phyloP scores from a whole-genome alignment of 2,329 filamentous ascomycete species.

The Cercospora beticola region DNA sequence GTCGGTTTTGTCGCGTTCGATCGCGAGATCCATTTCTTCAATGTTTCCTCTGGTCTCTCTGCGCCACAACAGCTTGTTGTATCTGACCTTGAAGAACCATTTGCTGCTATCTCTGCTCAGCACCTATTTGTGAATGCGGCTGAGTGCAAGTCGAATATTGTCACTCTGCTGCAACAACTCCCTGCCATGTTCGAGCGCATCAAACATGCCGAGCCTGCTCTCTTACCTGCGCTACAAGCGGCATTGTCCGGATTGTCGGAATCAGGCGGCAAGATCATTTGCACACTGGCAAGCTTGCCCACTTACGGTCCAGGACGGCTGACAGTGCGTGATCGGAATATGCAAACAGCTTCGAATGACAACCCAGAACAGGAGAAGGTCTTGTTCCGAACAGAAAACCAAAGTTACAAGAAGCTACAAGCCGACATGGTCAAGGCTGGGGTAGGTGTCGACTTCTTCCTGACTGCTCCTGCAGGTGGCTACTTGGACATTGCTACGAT shows the following conservation, averaged over 20 bases:
- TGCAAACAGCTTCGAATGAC: slow-evolving; percentile 78
- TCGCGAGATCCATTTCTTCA: slow-evolving; percentile 97
- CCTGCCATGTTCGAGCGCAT: slow-evolving; percentile 83
- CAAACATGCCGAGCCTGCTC: slow-evolving; percentile 86
- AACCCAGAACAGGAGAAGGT: slow-evolving; percentile 85
- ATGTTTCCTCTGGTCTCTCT: slow-evolving; percentile 75
- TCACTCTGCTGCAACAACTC: slow-evolving; percentile 77
- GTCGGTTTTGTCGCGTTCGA: slow-evolving; percentile 96
- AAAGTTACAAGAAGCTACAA: slow-evolving; percentile 80
- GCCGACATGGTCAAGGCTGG: slow-evolving; percentile 85
- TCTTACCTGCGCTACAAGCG: slow-evolving; percentile 80
- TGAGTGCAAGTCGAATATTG: slow-evolving; percentile 83
- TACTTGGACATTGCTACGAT: slow-evolving; percentile 94
- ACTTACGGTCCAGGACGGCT: slow-evolving; percentile 88
- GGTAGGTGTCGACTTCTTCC: slow-evolving; percentile 89
- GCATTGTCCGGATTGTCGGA: slow-evolving; percentile 78
- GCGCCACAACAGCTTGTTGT: slow-evolving; percentile 98
- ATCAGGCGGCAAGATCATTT: slow-evolving; percentile 90
- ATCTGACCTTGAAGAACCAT: slow-evolving; percentile 95
- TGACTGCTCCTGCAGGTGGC: slow-evolving; percentile 83
- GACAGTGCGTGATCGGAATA: slow-evolving; percentile 83
- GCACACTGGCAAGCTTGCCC: slow-evolving; percentile 80
- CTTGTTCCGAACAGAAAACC: slow-evolving; percentile 85
- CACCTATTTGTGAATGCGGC: slow-evolving; percentile 93
- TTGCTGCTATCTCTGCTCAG: slow-evolving; percentile 78